phyloP scores from a whole-genome alignment of 805 yeast genomes.

The Ogataea paradorogensis region DNA sequence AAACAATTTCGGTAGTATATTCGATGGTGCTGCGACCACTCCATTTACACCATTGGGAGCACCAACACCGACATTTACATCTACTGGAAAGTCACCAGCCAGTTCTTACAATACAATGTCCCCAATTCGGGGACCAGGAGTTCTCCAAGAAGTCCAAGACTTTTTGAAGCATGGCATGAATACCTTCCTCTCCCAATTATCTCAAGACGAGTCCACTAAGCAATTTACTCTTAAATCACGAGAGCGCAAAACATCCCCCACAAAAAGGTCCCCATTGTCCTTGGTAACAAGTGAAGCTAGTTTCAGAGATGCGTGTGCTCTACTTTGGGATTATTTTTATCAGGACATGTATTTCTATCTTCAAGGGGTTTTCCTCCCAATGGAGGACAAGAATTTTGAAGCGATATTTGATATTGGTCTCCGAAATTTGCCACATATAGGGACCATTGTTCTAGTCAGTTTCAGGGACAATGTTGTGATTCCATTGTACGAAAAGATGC shows the following conservation, averaged over 20 bases:
- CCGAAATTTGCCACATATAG: constrained; percentile 27
- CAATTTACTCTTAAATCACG: constrained; percentile 30
- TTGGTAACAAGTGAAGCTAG: constrained; percentile 14
- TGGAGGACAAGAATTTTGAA: constrained; percentile 40
- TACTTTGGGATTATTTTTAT: constrained; percentile 58
- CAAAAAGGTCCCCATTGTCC: constrained; percentile 33
- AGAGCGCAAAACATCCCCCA: constrained; percentile 1
- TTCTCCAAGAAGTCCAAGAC: constrained; percentile 45
- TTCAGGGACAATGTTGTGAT: constrained; percentile 53
- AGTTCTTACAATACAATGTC: constrained; percentile 18
- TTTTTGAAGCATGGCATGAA: constrained; percentile 43
- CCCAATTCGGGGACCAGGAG: constrained; percentile 29
- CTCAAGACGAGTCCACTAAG: constrained; percentile 28
- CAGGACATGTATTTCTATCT: constrained; percentile 54
- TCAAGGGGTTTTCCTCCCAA: constrained; percentile 59
- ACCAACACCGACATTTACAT: constrained; percentile 24
- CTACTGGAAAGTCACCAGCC: constrained; percentile 18
- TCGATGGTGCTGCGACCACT: constrained; percentile 2
- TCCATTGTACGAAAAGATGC: constrained; percentile 47
- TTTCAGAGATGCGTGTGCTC: constrained; percentile 36
- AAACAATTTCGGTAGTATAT: constrained; percentile 1
- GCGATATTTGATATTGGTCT: neutral
- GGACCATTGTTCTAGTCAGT: constrained; percentile 40
- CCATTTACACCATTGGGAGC: constrained; percentile 22
- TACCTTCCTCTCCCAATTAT: constrained; percentile 22